phyloP scores from a whole-genome alignment of 164 flowering plant species.

The Sextonia rubra region DNA sequence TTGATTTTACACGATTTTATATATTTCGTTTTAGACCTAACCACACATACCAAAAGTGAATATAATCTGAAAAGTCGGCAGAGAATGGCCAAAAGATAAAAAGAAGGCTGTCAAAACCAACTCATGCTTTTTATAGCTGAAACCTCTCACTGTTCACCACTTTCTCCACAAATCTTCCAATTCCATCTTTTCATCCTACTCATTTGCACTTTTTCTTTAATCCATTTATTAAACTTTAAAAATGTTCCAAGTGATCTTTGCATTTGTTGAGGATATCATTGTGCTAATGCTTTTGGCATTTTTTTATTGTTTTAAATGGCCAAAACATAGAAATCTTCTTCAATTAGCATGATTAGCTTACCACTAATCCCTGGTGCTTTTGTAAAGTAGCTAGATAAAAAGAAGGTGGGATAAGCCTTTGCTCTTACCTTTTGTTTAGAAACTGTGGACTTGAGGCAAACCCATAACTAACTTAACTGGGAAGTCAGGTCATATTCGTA shows the following conservation, averaged over 20 bases:
- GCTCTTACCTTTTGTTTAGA: background rate
- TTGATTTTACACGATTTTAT: background rate
- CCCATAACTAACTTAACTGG: background rate
- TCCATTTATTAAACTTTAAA: background rate
- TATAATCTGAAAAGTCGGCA: background rate
- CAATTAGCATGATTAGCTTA: conserved; percentile 3
- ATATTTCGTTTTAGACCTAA: background rate
- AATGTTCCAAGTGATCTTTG: background rate
- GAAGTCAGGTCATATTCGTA: background rate
- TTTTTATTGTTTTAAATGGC: background rate
- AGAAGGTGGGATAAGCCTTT: background rate
- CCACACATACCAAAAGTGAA: background rate
- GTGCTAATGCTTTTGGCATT: background rate
- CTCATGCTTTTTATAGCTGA: too few relatives aligned
- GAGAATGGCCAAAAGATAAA: background rate
- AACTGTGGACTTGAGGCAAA: background rate
- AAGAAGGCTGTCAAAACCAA: background rate
- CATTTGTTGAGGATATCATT: background rate
- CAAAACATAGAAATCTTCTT: background rate
- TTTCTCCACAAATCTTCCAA: conserved; percentile 2
- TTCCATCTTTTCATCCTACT: background rate
- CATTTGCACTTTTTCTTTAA: background rate
- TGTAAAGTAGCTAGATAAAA: background rate
- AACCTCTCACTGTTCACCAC: background rate
- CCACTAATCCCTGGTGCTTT: background rate